Evolutionary conservation across 2,329 filamentous ascomycete genomes (phyloP).

Genomic region (Calonectria henricotiae): DNA sequence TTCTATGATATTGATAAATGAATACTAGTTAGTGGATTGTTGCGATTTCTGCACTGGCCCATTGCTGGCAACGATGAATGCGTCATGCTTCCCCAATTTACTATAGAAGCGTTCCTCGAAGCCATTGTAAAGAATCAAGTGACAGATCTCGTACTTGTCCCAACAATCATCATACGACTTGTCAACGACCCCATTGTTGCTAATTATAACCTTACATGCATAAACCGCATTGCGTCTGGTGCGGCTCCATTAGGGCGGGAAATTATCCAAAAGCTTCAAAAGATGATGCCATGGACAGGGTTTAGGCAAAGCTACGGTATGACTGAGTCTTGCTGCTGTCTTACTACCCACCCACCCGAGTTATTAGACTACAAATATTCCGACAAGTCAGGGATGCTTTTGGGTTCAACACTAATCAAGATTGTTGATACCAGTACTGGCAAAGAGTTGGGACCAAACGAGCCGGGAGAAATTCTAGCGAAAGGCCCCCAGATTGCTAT

Average conservation of each 20-base stretch:
- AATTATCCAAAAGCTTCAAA: slow-evolving; percentile 34
- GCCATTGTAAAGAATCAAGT: slow-evolving; percentile 44
- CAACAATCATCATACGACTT: slow-evolving; percentile 47
- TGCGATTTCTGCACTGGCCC: slow-evolving; percentile 43
- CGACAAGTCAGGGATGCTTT: slow-evolving; percentile 34
- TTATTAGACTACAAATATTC: slow-evolving; percentile 67
- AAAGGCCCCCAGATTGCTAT: slow-evolving; percentile 81
- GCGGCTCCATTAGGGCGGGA: slow-evolving; percentile 43
- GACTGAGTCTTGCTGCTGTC: slow-evolving; percentile 84
- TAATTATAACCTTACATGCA: slow-evolving; percentile 37
- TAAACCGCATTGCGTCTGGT: slow-evolving; percentile 38
- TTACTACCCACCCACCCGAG: slow-evolving; percentile 82
- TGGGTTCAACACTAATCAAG: slow-evolving; percentile 76
- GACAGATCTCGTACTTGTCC: slow-evolving; percentile 48
- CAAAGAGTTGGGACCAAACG: slow-evolving; percentile 72
- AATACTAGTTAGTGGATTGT: slow-evolving; percentile 25
- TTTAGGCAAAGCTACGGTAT: slow-evolving; percentile 79
- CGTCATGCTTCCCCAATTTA: slow-evolving; percentile 48
- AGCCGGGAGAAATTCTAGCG: slow-evolving; percentile 83
- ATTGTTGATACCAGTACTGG: slow-evolving; percentile 78
- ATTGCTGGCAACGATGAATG: slow-evolving; percentile 45
- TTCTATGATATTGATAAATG: too few relatives aligned
- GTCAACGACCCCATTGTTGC: slow-evolving; percentile 43
- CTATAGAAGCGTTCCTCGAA: slow-evolving; percentile 44
- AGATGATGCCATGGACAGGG: slow-evolving; percentile 34